phyloP scores from a whole-genome alignment of 2,329 filamentous ascomycete genomes.

The Xylaria sp. region DNA sequence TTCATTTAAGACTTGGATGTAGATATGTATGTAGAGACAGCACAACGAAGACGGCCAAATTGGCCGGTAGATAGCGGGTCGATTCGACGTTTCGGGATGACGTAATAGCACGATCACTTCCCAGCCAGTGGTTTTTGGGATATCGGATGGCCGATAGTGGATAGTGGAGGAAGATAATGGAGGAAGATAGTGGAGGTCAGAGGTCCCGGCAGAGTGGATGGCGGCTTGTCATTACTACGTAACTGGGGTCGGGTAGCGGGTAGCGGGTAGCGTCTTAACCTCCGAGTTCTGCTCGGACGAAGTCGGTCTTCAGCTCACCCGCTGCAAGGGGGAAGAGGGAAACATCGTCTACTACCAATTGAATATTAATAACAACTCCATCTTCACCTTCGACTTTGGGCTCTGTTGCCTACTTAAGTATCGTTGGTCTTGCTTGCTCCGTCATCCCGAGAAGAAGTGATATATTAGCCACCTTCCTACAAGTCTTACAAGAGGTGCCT shows the following conservation, averaged over 20 bases:
- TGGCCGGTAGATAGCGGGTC: slow-evolving; percentile 15
- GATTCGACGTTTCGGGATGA: not conserved
- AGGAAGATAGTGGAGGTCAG: not conserved
- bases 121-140: not conserved
- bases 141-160: not conserved
- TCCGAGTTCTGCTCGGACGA: not conserved
- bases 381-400: too few relatives aligned
- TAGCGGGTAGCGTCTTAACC: too few relatives aligned
- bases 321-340: too few relatives aligned
- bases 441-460: not conserved
- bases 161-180: not conserved
- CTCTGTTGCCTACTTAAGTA: not conserved
- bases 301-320: not conserved
- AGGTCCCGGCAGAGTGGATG: not conserved
- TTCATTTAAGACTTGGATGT: too few relatives aligned
- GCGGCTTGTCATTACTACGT: too few relatives aligned
- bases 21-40: not conserved
- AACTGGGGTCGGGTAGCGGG: too few relatives aligned
- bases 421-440: not conserved
- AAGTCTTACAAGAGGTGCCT: not conserved
- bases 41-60: slow-evolving; percentile 14
- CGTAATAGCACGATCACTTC: not conserved
- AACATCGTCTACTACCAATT: too few relatives aligned
- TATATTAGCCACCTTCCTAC: too few relatives aligned
- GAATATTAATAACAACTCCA: too few relatives aligned